These are phyloP conservation scores for Bjerkandera adusta DNA, from an alignment of 1,284 basidiomycete genomes.

Conservation along the genomic window DNA sequence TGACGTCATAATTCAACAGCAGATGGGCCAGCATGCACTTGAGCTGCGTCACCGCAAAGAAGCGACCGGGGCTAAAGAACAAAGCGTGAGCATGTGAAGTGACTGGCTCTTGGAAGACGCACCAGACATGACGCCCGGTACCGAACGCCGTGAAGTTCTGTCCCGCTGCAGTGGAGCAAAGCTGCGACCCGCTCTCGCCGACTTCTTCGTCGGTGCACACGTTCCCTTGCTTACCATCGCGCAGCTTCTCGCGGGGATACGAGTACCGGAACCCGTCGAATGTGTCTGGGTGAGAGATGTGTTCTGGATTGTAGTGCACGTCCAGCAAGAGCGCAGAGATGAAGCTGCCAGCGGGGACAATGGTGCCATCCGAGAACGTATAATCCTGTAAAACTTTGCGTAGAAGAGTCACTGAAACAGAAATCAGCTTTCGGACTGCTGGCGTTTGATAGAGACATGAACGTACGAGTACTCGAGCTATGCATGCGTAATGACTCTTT, in stretches of 20 bases:
- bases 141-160: not conserved
- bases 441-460: too few relatives aligned
- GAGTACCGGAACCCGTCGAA: conserved; percentile 1
- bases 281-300: not conserved
- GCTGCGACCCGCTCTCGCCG: conserved; percentile 4
- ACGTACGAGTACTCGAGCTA: conserved; percentile 23
- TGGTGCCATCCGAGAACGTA: conserved; percentile 1
- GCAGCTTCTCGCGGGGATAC: conserved; percentile 14
- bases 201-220: not conserved
- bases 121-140: conserved; percentile 2
- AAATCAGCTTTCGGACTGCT: too few relatives aligned
- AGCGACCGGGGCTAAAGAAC: conserved; percentile 4
- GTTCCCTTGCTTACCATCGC: conserved; percentile 7
- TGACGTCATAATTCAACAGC: conserved; percentile 1
- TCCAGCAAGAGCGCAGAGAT: not conserved
- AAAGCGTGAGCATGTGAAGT: not conserved
- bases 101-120: too few relatives aligned
- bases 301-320: not conserved
- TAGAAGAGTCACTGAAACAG: not conserved
- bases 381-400: not conserved
- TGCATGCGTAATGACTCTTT: conserved; percentile 25
- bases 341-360: not conserved
- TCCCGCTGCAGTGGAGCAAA: conserved; percentile 1
- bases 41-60: conserved; percentile 7
- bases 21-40: conserved; percentile 2